Evolutionary conservation across 306 rosid species (phyloP).

Genomic region (Datisca glomerata): DNA sequence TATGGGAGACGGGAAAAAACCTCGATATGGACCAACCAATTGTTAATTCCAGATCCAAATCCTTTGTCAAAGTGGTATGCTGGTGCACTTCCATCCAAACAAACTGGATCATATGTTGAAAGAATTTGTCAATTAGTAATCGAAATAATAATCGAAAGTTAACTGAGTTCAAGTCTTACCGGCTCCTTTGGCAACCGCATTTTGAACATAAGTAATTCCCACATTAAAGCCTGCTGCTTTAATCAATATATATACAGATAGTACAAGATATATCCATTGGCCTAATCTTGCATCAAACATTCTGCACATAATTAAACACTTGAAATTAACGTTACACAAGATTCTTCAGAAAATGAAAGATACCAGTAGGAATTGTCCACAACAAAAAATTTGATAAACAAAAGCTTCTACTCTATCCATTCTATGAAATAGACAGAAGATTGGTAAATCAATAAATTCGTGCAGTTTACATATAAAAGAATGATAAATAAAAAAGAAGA

Average conservation of each 20-base stretch:
- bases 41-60: slow-evolving; percentile 64
- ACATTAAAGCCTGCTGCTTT: slow-evolving; percentile 41
- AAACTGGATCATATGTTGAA: slow-evolving; percentile 46
- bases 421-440: too few species aligned
- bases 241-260: slow-evolving; percentile 26
- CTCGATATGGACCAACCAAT: slow-evolving; percentile 79
- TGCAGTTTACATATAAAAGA: too few species aligned
- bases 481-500: too few species aligned
- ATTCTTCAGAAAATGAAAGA: not conserved
- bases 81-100: slow-evolving; percentile 94
- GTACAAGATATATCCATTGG: slow-evolving; percentile 36
- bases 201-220: slow-evolving; percentile 47
- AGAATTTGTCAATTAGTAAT: slow-evolving; percentile 7
- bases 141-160: not conserved
- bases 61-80: slow-evolving; percentile 83
- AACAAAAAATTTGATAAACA: too few species aligned
- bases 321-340: slow-evolving; percentile 6
- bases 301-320: slow-evolving; percentile 27
- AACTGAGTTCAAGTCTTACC: slow-evolving; percentile 36
- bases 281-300: slow-evolving; percentile 34
- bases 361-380: too few species aligned
- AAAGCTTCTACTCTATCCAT: too few species aligned
- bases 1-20: slow-evolving; percentile 34
- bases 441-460: too few species aligned
- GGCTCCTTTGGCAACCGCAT: slow-evolving; percentile 74